Evolutionary conservation across 257 asterid genomes (phyloP), one percentile per base, ranked within the genome.

Genomic region (Scutellaria barbata): DNA sequence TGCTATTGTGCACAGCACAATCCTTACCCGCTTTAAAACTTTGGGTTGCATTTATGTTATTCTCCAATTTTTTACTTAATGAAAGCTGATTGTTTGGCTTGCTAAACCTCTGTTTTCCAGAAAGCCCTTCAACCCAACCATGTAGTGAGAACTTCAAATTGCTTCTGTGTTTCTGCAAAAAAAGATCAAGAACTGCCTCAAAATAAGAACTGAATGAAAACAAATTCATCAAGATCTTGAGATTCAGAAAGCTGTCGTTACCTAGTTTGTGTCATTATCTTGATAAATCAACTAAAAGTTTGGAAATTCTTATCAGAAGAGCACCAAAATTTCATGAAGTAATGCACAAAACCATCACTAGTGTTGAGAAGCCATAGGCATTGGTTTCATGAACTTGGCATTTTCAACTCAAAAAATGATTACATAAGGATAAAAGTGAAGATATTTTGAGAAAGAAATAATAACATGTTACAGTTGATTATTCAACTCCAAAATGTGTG

Each of bases 121-220:
- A 43, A 65, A 76, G 70, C 74, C 86, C 91, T 78, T 87, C 95
- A 73, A 82, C 86, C 87, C 85, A 86, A 79, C 92, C 85, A 62
- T 87, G 91, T 43, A 82, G 70, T 1, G 96, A 83, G 76, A 82
- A 83, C 78, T 88, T 95, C 68, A 89, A 79, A 76, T 84, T 87
- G 87, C 90, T 83, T 77, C 96, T 84, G 71, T 92, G 98, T 84
- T 91, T 92, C 98, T 92, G 97, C 66, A 39, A 54, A 79, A 77
- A 20, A 77, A 68, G 48, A 58, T 62, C 74, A 79, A 25, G 37
- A 50, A 63, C 52, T 40, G 55, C 61, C 63, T 79, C 74, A 64
- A 80, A 62, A 16, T 13, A 79, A 56, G 61, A 76, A 54, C 8
- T 60, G 33, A 35, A 43, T 42, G 33, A 18, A 69, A 40, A 17